Percentiles rank a stretch among this genome's conserved stretches.
Conservation (phyloP, 441 rosid species). For the Brassica balearica region DNA sequence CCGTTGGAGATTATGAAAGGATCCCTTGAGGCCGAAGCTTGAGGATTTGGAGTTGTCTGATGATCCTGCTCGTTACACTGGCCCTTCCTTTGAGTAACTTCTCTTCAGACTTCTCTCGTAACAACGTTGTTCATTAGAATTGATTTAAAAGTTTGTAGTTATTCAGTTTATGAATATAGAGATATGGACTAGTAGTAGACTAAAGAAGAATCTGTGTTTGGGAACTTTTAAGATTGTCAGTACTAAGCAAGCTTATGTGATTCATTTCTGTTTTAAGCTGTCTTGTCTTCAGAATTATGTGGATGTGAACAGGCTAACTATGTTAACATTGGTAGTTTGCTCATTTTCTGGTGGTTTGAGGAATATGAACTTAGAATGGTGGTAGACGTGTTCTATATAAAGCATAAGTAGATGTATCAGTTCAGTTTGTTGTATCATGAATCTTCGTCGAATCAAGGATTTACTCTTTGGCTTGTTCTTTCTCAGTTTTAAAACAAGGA, state of each 20-base stretch:
- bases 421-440: background rate
- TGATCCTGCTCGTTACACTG: slow-evolving; percentile 59
- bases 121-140: background rate
- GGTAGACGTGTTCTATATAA: background rate
- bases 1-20: slow-evolving; percentile 68
- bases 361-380: slow-evolving; percentile 9
- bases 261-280: background rate
- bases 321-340: background rate
- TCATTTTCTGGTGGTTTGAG: background rate
- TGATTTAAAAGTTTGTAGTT: background rate
- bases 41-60: slow-evolving; percentile 48
- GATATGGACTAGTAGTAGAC: background rate
- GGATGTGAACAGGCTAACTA: background rate
- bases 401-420: background rate
- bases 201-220: background rate
- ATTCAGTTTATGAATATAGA: background rate
- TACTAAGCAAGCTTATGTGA: background rate
- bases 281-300: background rate
- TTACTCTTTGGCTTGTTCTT: background rate
- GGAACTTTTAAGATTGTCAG: background rate
- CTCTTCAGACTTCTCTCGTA: background rate
- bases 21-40: slow-evolving; percentile 74
- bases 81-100: slow-evolving; percentile 79
- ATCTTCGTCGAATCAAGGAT: background rate
- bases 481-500: background rate